Evolutionary conservation across 495 filamentous ascomycete genomes (phyloP), one percentile per base, ranked within the genome.

Genomic region (Aspergillus nidulans): DNA sequence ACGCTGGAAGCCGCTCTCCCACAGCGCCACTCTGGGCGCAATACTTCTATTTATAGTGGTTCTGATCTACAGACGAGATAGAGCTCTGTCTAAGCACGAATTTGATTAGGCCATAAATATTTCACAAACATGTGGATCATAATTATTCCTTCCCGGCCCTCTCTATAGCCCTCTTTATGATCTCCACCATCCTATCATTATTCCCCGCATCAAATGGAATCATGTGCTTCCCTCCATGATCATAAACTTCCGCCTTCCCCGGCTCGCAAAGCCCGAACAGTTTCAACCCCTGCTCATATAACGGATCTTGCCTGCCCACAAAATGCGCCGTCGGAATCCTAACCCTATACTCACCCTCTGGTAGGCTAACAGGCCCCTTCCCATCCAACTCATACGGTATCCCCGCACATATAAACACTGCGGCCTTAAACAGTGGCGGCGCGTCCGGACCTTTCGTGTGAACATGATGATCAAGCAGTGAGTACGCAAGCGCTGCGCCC

Each of bases 1-100:
- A 18, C 30, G 34, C 43, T 34, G 39, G 46, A 26, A 28, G 24
- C 30, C 20, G 42, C 57, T 65, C 59, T 55, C 59, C 49, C 64
- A 39, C 44, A 61, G 57, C 43, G 39, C 68, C 39, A 28, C 63
- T 24, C 15, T 81, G 15, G 74, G 79, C 4, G 60, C 83, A 49
- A 62, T 81, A 57, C 63, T 77, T 25, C 62, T 85, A 49, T 64
- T 87, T 40, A 73, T 78, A 58, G 79, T 79, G 46, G 64, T 82
- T 43, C 64, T 81, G 59, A 50, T 82, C 40, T 76, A 77, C 10
- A 73, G 67, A 21, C 72, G 77, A 65, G 67, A 65, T 63, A 70
- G 41, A 46, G 46, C 52, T 30, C 19, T 25, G n/a, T 39, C 55
- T 21, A 55, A 50, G 39, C 39, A 63, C 16, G 21, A 43, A 48